Evolutionary conservation across 108 stramenopile genomes (phyloP), one percentile per base, ranked within the genome.

Genomic region (Discostella stelligeroides): DNA sequence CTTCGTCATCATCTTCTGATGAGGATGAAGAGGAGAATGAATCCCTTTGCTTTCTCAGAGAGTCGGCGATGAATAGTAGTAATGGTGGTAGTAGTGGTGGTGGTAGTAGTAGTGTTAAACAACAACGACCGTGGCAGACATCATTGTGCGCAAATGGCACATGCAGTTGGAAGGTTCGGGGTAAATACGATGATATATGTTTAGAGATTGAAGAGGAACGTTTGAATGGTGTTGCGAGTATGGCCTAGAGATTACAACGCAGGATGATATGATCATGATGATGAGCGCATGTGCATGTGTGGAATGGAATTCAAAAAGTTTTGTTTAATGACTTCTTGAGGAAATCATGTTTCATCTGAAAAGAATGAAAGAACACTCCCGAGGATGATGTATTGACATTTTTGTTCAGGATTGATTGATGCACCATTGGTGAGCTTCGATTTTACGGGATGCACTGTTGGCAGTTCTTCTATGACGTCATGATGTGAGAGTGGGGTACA

Each of bases 151-250:
- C 80, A 68, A 88, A 92, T 83, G 93, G 93, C 20, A 84, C 73
- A 37, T 95, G 93, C 65, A 70, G 81, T 34, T 95, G 93, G 93
- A 95, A 88, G 53, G 71, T 86, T 27, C 76, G 75, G 59, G 79
- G 73, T 18, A 91, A 91, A 56, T 89, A 81, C 62, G 93, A 95
- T 75, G 80, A 95, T 67, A 77, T 95, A 49, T 45, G 49, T 25
- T 54, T 38, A 13, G 82, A 82, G 67, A 62, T 82, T 55, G 56
- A 72, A 40, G 30, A 74, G 27, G 75, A 75, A 66, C 30, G 51
- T 28, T 27, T 50, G 34, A 34, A 34, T 6, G 6, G 6, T 34
- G 34, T 34, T 34, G 34, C 34, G 34, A 34, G 34, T 6, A 34
- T 34, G 34, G 34, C 34, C 3, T 34, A 34, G 34, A 34, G 34